phyloP scores from a whole-genome alignment of 2,329 filamentous ascomycete species.

The Phaeosphaeriaceae sp. region DNA sequence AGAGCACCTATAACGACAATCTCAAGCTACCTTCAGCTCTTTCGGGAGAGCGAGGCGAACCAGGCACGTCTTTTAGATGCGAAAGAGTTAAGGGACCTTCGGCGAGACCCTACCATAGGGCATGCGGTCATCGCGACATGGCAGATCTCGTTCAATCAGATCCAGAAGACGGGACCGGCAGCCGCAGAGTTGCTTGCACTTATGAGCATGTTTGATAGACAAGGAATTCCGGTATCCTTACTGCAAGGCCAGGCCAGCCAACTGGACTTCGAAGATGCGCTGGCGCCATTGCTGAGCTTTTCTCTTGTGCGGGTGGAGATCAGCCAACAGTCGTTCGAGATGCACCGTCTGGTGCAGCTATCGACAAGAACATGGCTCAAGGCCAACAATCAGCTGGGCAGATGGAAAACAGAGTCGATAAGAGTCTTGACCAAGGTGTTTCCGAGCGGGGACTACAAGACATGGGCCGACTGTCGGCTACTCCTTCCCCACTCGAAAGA shows the following conservation, averaged over 20 bases:
- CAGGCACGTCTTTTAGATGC: slow-evolving; percentile 15
- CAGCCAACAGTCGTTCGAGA: slow-evolving; percentile 5
- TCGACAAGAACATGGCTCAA: slow-evolving; percentile 10
- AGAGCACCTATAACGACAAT: background rate
- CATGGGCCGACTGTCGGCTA: slow-evolving; percentile 4
- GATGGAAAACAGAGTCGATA: too few species aligned
- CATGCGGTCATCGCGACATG: slow-evolving; percentile 46
- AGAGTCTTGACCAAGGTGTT: background rate
- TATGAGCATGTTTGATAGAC: slow-evolving; percentile 19
- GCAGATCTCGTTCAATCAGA: slow-evolving; percentile 38
- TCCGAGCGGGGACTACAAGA: slow-evolving; percentile 9
- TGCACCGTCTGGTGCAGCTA: slow-evolving; percentile 17
- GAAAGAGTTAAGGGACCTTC: slow-evolving; percentile 32
- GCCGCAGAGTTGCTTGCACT: slow-evolving; percentile 53
- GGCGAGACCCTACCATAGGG: slow-evolving; percentile 37
- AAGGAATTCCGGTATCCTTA: slow-evolving; percentile 12
- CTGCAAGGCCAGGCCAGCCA: slow-evolving; percentile 6
- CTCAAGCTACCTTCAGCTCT: slow-evolving; percentile 1
- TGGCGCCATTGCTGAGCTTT: too few species aligned
- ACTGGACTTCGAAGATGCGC: too few species aligned
- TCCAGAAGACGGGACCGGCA: slow-evolving; percentile 30
- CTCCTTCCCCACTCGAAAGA: slow-evolving; percentile 9
- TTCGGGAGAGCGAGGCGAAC: slow-evolving; percentile 38
- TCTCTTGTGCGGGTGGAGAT: background rate
- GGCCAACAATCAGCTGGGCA: background rate